phyloP scores from a whole-genome alignment of 257 asterid species.

The Nicotiana otophora region DNA sequence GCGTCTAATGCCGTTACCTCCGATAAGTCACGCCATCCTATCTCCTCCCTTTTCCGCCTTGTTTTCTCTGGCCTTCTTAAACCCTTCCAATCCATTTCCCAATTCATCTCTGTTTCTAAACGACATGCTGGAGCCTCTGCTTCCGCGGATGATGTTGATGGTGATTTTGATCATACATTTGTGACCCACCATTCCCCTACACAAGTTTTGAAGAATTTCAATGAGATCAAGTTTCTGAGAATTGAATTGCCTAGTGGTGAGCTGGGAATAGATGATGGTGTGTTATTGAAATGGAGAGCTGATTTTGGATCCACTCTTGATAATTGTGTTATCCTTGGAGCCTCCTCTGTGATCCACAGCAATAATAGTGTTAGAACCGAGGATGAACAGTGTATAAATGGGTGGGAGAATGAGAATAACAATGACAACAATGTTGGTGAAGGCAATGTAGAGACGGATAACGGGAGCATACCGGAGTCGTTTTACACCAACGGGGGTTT shows the following conservation, averaged over 20 bases:
- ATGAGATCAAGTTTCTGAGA: constrained; percentile 46
- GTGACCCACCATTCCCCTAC: constrained; percentile 75
- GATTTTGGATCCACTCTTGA: constrained; percentile 69
- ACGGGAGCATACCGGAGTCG: constrained; percentile 62
- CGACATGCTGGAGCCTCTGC: constrained; percentile 21
- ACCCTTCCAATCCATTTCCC: constrained; percentile 68
- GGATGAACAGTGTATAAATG: neutral
- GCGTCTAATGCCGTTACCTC: neutral
- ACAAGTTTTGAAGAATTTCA: constrained; percentile 65
- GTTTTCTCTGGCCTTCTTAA: constrained; percentile 56
- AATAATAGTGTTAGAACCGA: neutral
- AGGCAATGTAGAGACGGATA: constrained; percentile 34
- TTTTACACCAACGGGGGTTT: constrained; percentile 70
- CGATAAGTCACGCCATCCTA: constrained; percentile 46
- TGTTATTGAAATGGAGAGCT: constrained; percentile 73
- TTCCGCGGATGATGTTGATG: constrained; percentile 25
- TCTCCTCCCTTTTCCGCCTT: constrained; percentile 47
- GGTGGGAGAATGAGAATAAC: neutral
- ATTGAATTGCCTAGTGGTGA: constrained; percentile 70
- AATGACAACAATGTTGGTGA: neutral
- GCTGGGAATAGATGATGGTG: constrained; percentile 62
- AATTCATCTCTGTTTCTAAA: constrained; percentile 43
- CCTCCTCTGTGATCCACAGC: constrained; percentile 41
- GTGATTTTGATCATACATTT: constrained; percentile 36
- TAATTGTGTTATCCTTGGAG: constrained; percentile 68